Evolutionary conservation across 2,329 filamentous ascomycete species (phyloP).

Genomic region (Pyrenochaeta sp.): DNA sequence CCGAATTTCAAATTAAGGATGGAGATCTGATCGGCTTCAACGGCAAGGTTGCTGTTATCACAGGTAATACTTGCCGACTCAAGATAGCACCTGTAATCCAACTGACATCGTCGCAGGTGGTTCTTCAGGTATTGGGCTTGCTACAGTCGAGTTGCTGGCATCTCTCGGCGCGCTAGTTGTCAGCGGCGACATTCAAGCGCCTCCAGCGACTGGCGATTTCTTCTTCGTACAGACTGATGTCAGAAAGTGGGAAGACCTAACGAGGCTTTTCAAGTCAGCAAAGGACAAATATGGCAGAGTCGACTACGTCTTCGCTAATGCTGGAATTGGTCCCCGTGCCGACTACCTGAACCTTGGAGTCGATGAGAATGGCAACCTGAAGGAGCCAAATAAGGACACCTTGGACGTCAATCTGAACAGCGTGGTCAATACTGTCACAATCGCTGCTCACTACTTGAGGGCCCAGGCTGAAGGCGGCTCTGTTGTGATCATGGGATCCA

Average conservation of each 20-base stretch:
- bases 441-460: conserved; percentile 62
- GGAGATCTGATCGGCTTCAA: conserved; percentile 25
- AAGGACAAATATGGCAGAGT: conserved; percentile 54
- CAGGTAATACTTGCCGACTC: conserved; percentile 14
- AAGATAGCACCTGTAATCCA: neutral
- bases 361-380: conserved; percentile 60
- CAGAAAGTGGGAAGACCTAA: conserved; percentile 59
- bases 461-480: conserved; percentile 59
- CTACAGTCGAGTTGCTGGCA: conserved; percentile 62
- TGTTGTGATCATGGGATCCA: conserved; percentile 64
- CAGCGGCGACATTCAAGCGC: conserved; percentile 61
- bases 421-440: conserved; percentile 59
- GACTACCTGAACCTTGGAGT: conserved; percentile 59
- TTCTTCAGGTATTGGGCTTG: conserved; percentile 67
- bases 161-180: conserved; percentile 64
- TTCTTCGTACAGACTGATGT: conserved; percentile 52
- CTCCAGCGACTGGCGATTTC: conserved; percentile 35
- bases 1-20: conserved; percentile 31
- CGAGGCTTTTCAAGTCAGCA: conserved; percentile 61
- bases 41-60: conserved; percentile 31
- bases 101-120: conserved; percentile 51
- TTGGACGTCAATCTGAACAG: conserved; percentile 63
- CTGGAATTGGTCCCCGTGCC: conserved; percentile 60
- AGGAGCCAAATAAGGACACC: conserved; percentile 54
- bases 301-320: conserved; percentile 63